Evolutionary conservation across 495 filamentous ascomycete genomes (phyloP).

Genomic region (Xylaria sp.): DNA sequence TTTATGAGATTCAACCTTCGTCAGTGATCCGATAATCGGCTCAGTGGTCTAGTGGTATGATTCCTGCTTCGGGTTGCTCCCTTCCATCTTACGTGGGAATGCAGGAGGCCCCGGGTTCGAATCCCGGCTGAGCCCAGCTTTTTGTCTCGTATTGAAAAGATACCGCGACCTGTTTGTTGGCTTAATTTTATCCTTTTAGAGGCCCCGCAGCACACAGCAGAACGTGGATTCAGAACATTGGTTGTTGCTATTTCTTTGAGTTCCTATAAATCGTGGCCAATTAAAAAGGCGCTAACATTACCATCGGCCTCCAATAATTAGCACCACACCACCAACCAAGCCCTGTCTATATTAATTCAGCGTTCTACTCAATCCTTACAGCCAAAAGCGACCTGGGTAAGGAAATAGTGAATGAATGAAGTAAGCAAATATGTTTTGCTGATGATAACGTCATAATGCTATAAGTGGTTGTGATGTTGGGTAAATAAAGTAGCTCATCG

Average conservation of each 20-base stretch:
- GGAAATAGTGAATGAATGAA: too few species aligned
- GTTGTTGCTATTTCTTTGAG: too few species aligned
- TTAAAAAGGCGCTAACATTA: not conserved
- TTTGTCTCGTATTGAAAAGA: not conserved
- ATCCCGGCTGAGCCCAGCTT: constrained; percentile 28
- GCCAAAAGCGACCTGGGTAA: not conserved
- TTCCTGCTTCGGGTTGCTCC: constrained; percentile 29
- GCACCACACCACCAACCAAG: not conserved
- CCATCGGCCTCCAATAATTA: not conserved
- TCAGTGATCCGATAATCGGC: constrained; percentile 10
- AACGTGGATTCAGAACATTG: too few species aligned
- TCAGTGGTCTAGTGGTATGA: constrained; percentile 31
- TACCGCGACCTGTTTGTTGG: not conserved
- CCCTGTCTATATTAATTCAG: not conserved
- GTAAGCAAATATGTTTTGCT: too few species aligned
- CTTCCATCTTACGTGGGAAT: constrained; percentile 30
- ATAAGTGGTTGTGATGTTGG: not conserved
- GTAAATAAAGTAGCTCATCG: not conserved
- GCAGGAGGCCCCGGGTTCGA: constrained; percentile 32
- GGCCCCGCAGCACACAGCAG: too few species aligned
- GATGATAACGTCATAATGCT: not conserved
- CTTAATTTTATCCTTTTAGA: not conserved
- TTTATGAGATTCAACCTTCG: not conserved
- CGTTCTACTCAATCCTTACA: not conserved
- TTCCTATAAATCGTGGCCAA: not conserved